Base-by-base conservation (phyloP, 1,139 yeast species). In the Kodamaea sp. region DNA sequence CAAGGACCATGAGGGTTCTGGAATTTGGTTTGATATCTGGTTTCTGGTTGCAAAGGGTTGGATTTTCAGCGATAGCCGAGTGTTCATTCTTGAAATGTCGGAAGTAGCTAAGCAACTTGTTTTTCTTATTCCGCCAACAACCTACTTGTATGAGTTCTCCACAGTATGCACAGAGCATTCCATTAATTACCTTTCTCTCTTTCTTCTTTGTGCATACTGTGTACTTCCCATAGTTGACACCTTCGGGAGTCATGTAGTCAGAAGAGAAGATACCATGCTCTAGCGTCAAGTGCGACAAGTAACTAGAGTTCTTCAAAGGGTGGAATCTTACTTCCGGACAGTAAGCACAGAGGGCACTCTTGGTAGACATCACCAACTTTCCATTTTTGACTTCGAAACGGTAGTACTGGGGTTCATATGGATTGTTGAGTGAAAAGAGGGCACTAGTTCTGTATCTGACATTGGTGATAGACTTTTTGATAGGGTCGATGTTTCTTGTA, bases 241-340 rank as follows among this genome's bases (percentile, higher is more conserved):
- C 51, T 20, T 57, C 59, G 0, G 62, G 62, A 5, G 53, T 52
- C 15, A 61, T 43, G 30, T 44, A 57, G 24, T 61, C 59, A 36
- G 57, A 60, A 28, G 68, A 59, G 31, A 53, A 60, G 5, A 63
- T 50, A 2, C 69, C 69, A 46, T 63, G 69, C 40, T 59, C 64
- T 32, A 62, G 50, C 4, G 66, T 59, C 41, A 63, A 44, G 40
- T 63, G 69, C 4, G 64, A 56, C 5, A 63, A 52, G 41, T 61
- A 63, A 22, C 60, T 55, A 2, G 63, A 56, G 43, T 61, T 61
- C 40, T 63, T 62, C 41, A 59, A 58, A 1, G 66, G 62, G 15
- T 59, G 46, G 35, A 63, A 62, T 38, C 54, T 57, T 18, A 61
- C 55, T 22, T 46, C 46, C 24, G 50, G 50, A 35, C 68, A 63